Base-by-base conservation (phyloP, 768 basidiomycete species). In the Boletus rufocinnamomeus region DNA sequence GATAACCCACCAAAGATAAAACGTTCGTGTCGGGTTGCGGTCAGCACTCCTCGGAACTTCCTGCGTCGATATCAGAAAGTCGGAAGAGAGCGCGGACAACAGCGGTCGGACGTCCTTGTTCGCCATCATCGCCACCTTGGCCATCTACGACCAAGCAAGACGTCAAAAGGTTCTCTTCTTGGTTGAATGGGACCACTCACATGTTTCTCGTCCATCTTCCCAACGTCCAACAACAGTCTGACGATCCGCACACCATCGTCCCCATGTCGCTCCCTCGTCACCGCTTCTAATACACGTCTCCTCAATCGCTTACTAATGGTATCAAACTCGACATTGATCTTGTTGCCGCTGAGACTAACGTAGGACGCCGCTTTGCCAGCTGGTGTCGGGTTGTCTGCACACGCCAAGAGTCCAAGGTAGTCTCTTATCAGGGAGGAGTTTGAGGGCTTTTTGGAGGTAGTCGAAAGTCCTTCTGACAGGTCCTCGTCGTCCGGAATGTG, bases 141-240 rank as follows among this genome's bases (percentile, higher is more conserved):
- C 90, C 49, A 99, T 86, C 95, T 98, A 63, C 16, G 32, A n/a
- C 28, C 19, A n/a, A 40, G 32, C 35, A 19, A 43, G 50, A 27
- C 37, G 28, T 68, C 40, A 58, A 51, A 14, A 17, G 0, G 47
- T 6, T 8, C 23, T n/a, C 25, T 28, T 45, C 41, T 59, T 28
- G 48, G 37, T 45, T 25, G 19, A 41, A 56, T 4, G 25, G 16
- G 11, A 19, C 11, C 37, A 63, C 82, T 59, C 54, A 93, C 95
- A 74, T 94, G 92, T 70, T 95, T 94, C 74, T 97, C 96, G 62
- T 95, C 93, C 81, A 95, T 87, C 74, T 97, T 97, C 7, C 93
- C 94, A 6, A 86, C 86, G 57, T 89, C 85, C 54, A 91, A 69
- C 35, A 98, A 74, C 25, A 96, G 75, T 47, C 89, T 82, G 54